Percentiles rank a stretch among this genome's conserved stretches.
Evolutionary conservation across 2,329 filamentous ascomycete species (phyloP).

Genomic region (Neocatenulostroma microsporum): DNA sequence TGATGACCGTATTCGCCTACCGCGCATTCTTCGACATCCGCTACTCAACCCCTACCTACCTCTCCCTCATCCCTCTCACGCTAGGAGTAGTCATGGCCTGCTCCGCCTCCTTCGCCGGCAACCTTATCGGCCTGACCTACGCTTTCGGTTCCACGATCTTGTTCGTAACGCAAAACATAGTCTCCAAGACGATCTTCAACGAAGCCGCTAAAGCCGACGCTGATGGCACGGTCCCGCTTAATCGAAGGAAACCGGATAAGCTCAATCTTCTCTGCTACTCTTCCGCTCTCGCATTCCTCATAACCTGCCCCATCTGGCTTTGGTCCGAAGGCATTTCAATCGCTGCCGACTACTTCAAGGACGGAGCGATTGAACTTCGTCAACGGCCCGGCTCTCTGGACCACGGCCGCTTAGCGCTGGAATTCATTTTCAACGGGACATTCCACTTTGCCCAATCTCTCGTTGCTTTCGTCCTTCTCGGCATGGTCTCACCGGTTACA

Average conservation of each 20-base stretch:
- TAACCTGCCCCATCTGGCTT: constrained; percentile 88
- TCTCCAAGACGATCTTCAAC: constrained; percentile 96
- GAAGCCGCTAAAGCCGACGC: constrained; percentile 79
- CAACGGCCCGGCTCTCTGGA: constrained; percentile 67
- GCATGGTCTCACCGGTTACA: constrained; percentile 89
- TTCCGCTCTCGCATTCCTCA: constrained; percentile 81
- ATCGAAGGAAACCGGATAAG: constrained; percentile 81
- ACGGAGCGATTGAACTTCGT: constrained; percentile 69
- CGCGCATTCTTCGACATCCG: constrained; percentile 79
- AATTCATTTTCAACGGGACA: constrained; percentile 93
- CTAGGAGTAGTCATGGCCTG: constrained; percentile 94
- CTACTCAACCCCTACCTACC: constrained; percentile 79
- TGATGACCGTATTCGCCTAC: constrained; percentile 93
- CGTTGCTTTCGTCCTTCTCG: constrained; percentile 83
- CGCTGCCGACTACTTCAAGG: constrained; percentile 67
- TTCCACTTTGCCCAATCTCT: constrained; percentile 98
- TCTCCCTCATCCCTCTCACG: constrained; percentile 70
- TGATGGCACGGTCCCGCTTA: constrained; percentile 55
- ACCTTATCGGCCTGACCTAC: constrained; percentile 82
- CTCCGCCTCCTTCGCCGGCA: constrained; percentile 82
- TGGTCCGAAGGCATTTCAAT: constrained; percentile 79
- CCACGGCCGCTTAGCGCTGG: constrained; percentile 56
- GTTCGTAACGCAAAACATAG: constrained; percentile 97
- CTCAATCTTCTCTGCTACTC: constrained; percentile 95
- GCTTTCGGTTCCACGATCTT: constrained; percentile 85